Conservation (phyloP, 1,284 basidiomycete genomes). For the Microbotryum intermedium region DNA sequence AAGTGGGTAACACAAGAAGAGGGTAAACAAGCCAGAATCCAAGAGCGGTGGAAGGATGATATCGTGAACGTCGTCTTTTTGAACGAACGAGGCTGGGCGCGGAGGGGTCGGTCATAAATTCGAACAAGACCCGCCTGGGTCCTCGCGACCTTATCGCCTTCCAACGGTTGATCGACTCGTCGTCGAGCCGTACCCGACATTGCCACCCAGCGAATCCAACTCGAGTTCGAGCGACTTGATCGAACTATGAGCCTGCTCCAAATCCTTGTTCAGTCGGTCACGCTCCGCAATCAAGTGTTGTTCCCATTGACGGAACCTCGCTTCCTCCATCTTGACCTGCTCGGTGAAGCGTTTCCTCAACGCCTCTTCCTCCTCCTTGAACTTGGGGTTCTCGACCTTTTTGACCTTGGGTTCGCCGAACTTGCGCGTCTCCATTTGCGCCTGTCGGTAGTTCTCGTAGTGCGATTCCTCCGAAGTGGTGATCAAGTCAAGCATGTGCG, state of each 20-base stretch:
- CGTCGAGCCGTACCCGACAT: constrained; percentile 20
- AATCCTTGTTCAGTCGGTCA: constrained; percentile 93
- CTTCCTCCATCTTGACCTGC: constrained; percentile 98
- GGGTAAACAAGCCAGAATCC: not conserved
- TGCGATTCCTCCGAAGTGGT: constrained; percentile 91
- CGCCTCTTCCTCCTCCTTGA: constrained; percentile 97
- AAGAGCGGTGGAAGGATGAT: not conserved
- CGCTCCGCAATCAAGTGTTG: constrained; percentile 84
- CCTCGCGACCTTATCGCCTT: not conserved
- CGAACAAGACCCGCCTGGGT: not conserved
- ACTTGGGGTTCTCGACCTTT: constrained; percentile 99
- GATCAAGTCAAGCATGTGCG: constrained; percentile 97
- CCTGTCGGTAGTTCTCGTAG: constrained; percentile 96
- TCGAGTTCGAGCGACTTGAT: constrained; percentile 34
- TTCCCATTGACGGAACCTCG: constrained; percentile 94
- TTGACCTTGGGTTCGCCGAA: constrained; percentile 98
- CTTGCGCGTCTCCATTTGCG: constrained; percentile 99
- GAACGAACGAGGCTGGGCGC: no score
- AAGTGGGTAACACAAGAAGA: not conserved
- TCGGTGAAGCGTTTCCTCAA: constrained; percentile 94
- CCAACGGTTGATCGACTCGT: constrained; percentile 9
- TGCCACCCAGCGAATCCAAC: constrained; percentile 27
- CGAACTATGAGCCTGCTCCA: constrained; percentile 71
- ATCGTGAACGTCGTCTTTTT: not conserved
- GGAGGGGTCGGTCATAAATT: no score